Percentiles rank a stretch among this genome's conserved stretches.
Conservation (phyloP, 23 red algal genomes). For the Cyanidium caldarium region DNA sequence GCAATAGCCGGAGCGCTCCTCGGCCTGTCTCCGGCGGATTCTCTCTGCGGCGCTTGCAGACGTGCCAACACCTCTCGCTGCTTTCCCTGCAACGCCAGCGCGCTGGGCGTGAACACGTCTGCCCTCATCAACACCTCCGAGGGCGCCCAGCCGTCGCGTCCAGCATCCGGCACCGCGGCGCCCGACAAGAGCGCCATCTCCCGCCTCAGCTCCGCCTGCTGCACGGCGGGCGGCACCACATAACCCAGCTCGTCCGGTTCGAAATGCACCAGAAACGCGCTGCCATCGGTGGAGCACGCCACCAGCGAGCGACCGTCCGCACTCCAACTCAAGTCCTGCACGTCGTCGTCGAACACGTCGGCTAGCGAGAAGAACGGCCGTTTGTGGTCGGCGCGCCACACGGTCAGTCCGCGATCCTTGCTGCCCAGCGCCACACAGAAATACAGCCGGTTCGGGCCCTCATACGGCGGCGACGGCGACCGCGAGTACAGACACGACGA, state of each 20-base stretch:
- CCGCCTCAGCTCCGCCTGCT: slow-evolving; percentile 21
- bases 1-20: not conserved
- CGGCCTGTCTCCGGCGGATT: slow-evolving; percentile 13
- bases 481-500: slow-evolving; percentile 52
- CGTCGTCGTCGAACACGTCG: slow-evolving; percentile 54
- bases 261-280: slow-evolving; percentile 47
- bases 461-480: not conserved
- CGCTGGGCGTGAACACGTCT: not conserved
- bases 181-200: slow-evolving; percentile 21
- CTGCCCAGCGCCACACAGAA: slow-evolving; percentile 55
- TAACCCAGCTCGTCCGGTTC: slow-evolving; percentile 59
- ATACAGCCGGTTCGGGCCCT: slow-evolving; percentile 16
- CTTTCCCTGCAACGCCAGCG: not conserved
- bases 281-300: slow-evolving; percentile 61
- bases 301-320: slow-evolving; percentile 61
- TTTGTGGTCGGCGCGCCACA: slow-evolving; percentile 35
- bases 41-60: slow-evolving; percentile 15
- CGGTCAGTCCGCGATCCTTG: slow-evolving; percentile 58
- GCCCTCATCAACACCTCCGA: not conserved
- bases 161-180: slow-evolving; percentile 14
- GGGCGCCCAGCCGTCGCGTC: not conserved
- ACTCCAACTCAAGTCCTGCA: slow-evolving; percentile 69
- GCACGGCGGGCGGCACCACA: slow-evolving; percentile 32
- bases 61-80: slow-evolving; percentile 1
- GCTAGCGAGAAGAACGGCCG: slow-evolving; percentile 49